Percentiles rank a stretch among this genome's conserved stretches.
Conservation (phyloP, 139 green algal genomes). For the Chlamydomonas schloesseri region DNA sequence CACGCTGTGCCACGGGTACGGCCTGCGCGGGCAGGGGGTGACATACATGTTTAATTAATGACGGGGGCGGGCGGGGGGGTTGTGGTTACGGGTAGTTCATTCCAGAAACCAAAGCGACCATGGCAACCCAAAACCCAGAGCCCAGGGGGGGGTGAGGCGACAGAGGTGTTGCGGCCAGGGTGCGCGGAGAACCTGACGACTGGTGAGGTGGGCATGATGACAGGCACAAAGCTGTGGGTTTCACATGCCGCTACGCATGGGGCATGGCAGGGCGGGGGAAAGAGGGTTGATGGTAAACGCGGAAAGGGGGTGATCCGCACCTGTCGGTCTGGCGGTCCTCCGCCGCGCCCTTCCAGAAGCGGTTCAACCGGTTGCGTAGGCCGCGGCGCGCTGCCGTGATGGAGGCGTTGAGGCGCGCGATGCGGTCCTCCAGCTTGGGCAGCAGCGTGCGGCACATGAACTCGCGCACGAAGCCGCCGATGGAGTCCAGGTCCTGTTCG, state of each 20-base stretch:
- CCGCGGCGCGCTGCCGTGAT: conserved; percentile 78
- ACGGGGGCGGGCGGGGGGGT: no score
- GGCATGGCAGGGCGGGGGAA: no score
- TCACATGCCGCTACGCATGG: no score
- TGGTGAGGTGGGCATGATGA: no score
- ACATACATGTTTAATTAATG: neutral
- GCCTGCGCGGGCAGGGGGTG: neutral
- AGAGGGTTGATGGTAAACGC: neutral
- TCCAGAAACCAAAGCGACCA: no score
- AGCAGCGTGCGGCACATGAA: conserved; percentile 59
- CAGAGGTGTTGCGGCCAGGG: no score
- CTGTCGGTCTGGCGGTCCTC: conserved; percentile 48
- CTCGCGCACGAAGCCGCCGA: conserved; percentile 28
- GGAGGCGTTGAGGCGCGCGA: conserved; percentile 58
- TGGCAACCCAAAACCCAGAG: no score
- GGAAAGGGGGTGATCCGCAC: no score
- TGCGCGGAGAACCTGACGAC: no score
- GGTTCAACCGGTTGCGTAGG: conserved; percentile 90
- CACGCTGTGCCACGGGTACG: conserved; percentile 62
- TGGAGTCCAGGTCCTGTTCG: conserved; percentile 31
- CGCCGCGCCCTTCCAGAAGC: conserved; percentile 76
- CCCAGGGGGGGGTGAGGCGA: no score
- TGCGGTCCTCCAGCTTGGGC: conserved; percentile 62
- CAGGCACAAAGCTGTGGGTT: no score
- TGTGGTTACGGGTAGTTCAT: no score